These are phyloP conservation scores for Zostera marina DNA, from an alignment of 116 monocot species.

Conservation along the genomic window DNA sequence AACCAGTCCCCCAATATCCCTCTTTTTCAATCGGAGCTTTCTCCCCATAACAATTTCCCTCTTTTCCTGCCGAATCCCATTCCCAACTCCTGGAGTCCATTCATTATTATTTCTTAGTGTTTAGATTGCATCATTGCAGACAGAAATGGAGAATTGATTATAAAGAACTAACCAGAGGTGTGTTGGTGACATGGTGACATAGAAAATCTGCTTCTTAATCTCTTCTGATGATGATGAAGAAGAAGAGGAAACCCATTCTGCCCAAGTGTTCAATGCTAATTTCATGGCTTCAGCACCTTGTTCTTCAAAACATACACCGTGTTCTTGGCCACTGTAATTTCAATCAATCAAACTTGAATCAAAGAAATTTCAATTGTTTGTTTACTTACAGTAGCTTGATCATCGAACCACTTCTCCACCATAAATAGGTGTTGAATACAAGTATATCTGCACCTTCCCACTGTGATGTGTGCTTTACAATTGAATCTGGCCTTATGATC, in stretches of 20 bases:
- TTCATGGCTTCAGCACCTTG: constrained; percentile 49
- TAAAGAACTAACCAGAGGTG: constrained; percentile 64
- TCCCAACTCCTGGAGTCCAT: constrained; percentile 46
- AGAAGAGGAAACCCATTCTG: constrained; percentile 48
- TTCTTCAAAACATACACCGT: constrained; percentile 40
- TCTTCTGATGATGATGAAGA: no score
- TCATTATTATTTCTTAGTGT: not conserved
- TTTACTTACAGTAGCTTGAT: constrained; percentile 65
- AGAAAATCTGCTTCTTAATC: constrained; percentile 58
- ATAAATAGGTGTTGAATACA: constrained; percentile 79
- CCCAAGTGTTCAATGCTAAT: constrained; percentile 72
- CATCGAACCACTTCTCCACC: constrained; percentile 84
- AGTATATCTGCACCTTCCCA: constrained; percentile 80
- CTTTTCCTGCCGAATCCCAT: constrained; percentile 34
- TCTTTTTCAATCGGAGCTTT: constrained; percentile 23
- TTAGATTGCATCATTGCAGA: not conserved
- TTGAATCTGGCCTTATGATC: constrained; percentile 52
- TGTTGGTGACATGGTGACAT: constrained; percentile 88
- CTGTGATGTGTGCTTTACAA: constrained; percentile 50
- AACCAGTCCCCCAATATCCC: constrained; percentile 69
- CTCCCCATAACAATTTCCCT: constrained; percentile 62
- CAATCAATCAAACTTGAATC: not conserved
- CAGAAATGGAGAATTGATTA: not conserved
- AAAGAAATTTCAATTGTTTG: not conserved
- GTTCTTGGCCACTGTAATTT: constrained; percentile 28